Conservation (phyloP, 2,329 filamentous ascomycete species). For the Hypoxylon sp. region DNA sequence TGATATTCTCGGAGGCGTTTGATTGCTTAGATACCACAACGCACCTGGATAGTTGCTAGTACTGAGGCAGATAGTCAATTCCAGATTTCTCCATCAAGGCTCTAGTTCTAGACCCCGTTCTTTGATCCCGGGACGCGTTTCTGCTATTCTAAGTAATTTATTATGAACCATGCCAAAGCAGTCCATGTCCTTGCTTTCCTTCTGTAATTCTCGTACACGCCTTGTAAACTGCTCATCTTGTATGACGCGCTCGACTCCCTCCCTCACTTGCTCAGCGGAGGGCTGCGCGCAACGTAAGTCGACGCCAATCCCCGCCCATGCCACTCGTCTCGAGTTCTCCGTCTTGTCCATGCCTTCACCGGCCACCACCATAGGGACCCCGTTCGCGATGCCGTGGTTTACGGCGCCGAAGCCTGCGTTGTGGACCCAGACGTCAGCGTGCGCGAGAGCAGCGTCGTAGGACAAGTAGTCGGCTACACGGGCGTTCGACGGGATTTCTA, state of each 20-base stretch:
- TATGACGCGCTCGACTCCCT: slow-evolving; percentile 50
- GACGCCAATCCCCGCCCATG: slow-evolving; percentile 53
- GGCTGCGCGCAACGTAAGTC: slow-evolving; percentile 51
- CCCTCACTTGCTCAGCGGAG: slow-evolving; percentile 44
- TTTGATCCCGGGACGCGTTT: slow-evolving; percentile 22
- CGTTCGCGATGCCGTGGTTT: slow-evolving; percentile 56
- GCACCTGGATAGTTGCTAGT: slow-evolving; percentile 3
- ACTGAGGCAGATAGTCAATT: slow-evolving; percentile 13
- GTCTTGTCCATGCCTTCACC: slow-evolving; percentile 59
- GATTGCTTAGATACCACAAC: slow-evolving; percentile 17
- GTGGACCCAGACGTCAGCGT: slow-evolving; percentile 55
- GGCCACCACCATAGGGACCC: slow-evolving; percentile 57
- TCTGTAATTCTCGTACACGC: slow-evolving; percentile 45
- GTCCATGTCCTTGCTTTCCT: slow-evolving; percentile 49
- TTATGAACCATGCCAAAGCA: slow-evolving; percentile 50
- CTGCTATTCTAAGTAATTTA: slow-evolving; percentile 36
- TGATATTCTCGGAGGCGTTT: not conserved
- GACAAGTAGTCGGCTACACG: slow-evolving; percentile 55
- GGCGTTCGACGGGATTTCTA: slow-evolving; percentile 49
- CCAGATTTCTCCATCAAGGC: slow-evolving; percentile 7
- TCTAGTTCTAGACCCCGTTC: slow-evolving; percentile 17
- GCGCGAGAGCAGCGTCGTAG: slow-evolving; percentile 56
- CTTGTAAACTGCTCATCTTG: slow-evolving; percentile 39
- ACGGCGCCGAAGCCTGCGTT: slow-evolving; percentile 59
- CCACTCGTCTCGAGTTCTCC: slow-evolving; percentile 54